phyloP scores from a whole-genome alignment of 2,329 filamentous ascomycete genomes.

The Alternaria burnsii region DNA sequence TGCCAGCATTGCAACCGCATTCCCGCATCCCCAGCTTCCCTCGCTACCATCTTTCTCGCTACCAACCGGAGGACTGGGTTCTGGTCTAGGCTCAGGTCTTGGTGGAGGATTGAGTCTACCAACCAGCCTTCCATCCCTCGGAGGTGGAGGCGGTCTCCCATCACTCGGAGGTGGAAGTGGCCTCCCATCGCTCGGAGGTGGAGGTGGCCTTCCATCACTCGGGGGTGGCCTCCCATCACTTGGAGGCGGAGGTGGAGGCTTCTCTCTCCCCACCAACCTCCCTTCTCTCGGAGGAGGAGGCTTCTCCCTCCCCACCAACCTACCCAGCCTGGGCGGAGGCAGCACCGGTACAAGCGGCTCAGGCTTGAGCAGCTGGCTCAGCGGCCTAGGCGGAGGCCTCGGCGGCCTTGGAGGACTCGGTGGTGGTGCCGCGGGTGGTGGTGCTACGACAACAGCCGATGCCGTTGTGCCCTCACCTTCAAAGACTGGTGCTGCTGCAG shows the following conservation, averaged over 20 bases:
- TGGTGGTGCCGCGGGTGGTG: background rate
- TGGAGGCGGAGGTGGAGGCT: no score
- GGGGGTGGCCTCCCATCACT: no score
- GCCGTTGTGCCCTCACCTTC: background rate
- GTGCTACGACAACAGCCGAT: background rate
- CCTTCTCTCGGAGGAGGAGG: conserved; percentile 1
- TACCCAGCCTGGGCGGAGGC: conserved; percentile 6
- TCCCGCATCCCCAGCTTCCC: conserved; percentile 31
- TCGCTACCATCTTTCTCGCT: conserved; percentile 22
- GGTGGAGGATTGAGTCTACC: background rate
- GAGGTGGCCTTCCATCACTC: no score
- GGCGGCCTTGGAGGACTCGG: conserved; percentile 3
- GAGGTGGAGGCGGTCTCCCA: no score
- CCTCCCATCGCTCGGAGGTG: no score
- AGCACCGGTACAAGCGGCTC: conserved; percentile 3
- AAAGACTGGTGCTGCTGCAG: background rate
- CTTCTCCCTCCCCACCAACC: background rate
- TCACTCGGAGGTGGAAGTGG: no score
- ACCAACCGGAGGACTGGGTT: conserved; percentile 14
- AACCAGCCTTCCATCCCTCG: background rate
- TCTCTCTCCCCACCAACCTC: background rate
- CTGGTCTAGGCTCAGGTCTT: background rate
- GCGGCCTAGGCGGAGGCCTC: background rate
- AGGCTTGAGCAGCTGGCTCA: background rate
- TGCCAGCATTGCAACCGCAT: conserved; percentile 31